Conservation (phyloP, 2,329 filamentous ascomycete species). For the Pseudogymnoascus sp. region DNA sequence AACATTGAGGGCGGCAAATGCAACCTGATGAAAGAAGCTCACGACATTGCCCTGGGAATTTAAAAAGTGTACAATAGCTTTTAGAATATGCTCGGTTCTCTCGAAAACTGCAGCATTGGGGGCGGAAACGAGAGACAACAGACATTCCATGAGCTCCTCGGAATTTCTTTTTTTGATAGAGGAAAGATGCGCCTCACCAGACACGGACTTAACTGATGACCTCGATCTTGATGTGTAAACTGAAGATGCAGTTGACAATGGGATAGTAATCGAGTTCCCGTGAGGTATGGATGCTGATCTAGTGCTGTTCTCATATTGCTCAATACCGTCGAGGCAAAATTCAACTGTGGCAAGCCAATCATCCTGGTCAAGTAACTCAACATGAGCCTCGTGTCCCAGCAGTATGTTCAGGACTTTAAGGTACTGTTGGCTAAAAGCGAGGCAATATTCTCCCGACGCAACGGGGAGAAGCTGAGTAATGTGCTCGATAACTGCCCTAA, state of each 20-base stretch:
- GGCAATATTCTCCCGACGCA: constrained; percentile 54
- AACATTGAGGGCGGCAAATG: constrained; percentile 69
- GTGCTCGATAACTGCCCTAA: constrained; percentile 73
- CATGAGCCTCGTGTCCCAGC: constrained; percentile 66
- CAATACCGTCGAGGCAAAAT: constrained; percentile 61
- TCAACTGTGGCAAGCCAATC: constrained; percentile 28
- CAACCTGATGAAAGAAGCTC: constrained; percentile 60
- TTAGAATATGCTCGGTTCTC: constrained; percentile 49
- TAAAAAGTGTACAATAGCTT: constrained; percentile 53
- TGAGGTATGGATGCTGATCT: constrained; percentile 14
- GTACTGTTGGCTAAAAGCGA: constrained; percentile 69
- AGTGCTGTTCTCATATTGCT: constrained; percentile 34
- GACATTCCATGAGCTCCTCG: constrained; percentile 56
- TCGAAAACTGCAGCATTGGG: constrained; percentile 60
- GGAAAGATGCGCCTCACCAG: constrained; percentile 21
- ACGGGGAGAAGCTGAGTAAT: constrained; percentile 67
- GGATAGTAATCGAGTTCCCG: constrained; percentile 16
- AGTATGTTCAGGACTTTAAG: constrained; percentile 66
- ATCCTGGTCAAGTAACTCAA: constrained; percentile 65
- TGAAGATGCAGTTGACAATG: constrained; percentile 13
- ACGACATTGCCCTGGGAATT: constrained; percentile 50
- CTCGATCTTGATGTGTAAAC: constrained; percentile 18
- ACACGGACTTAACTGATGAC: constrained; percentile 22
- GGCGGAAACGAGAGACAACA: constrained; percentile 56
- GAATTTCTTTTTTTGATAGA: constrained; percentile 30